Base-by-base conservation (phyloP, 192 early-diverging fungal species). In the Backusella morwellensis region DNA sequence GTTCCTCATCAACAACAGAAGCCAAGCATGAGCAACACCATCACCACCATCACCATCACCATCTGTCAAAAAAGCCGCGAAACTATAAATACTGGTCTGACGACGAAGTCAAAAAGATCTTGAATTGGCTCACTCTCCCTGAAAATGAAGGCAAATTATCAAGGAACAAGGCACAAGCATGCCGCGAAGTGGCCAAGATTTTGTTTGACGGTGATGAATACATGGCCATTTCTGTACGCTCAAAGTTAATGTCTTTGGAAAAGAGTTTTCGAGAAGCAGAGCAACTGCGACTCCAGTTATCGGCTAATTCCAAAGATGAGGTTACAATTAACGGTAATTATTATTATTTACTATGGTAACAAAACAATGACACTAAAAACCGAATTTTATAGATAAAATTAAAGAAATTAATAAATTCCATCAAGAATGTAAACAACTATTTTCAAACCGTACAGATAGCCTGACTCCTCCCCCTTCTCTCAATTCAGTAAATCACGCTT, bases 41-140 rank as follows among this genome's bases (percentile, higher is more conserved):
- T 50, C 47, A 50, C 47, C 47, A 68, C 3, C 67, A 68, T 1
- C 17, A 68, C 35, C 67, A 68, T 19, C 17, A 68, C 35, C 67
- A 68, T 15, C 6, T 36, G 35, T 68, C 67, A 68, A 68, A 68
- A 68, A 68, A 68, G 35, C 67, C 67, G n/a, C 67, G 67, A n/a
- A 68, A 68, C 14, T 68, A 68, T 68, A 68, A 68, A 36, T 68
- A 68, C 19, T 68, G 67, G 67, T 68, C 67, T n/a, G 67, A 68
- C 34, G 67, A 68, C 9, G 67, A 68, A 68, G 34, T 68, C 7
- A 34, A n/a, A 19, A 68, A 68, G 35, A 68, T 68, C n/a, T 19
- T 68, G n/a, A 34, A 36, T 36, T 68, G 67, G 67, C 29, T 68
- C 6, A 68, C 14, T 3, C 29, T 68, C n/a, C 67, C 67, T 17